Conservation (phyloP, 306 rosid species). For the Comarum palustre region DNA sequence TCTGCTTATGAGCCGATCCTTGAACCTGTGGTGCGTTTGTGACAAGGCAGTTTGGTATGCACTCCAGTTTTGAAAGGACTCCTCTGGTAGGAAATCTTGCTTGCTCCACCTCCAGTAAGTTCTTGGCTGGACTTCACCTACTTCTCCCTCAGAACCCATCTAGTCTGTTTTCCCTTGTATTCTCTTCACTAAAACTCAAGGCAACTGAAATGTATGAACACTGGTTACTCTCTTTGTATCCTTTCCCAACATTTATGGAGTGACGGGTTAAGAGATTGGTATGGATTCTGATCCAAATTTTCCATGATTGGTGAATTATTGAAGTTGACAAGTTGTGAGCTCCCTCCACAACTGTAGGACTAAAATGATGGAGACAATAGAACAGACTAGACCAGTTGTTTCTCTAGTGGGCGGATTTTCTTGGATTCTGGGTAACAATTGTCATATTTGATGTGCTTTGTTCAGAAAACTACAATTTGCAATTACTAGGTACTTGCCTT, state of each 20-base stretch:
- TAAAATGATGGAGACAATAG: background rate
- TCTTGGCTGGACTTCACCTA: conserved; percentile 33
- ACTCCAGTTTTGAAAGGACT: conserved; percentile 68
- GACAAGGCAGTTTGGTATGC: conserved; percentile 50
- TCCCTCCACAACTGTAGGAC: background rate
- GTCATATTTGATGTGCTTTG: background rate
- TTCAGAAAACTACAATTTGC: background rate
- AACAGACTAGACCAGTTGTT: background rate
- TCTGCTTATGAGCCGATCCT: conserved; percentile 54
- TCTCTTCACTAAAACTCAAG: background rate
- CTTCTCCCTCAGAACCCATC: conserved; percentile 27
- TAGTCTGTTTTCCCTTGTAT: background rate
- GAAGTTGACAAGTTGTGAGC: background rate
- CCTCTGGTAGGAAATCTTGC: conserved; percentile 75
- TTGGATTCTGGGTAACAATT: background rate
- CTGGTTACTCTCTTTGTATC: background rate
- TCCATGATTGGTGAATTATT: background rate
- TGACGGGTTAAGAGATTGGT: background rate
- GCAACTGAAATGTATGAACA: background rate
- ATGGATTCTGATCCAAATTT: background rate
- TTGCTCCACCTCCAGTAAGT: conserved; percentile 74
- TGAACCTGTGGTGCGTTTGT: conserved; percentile 51
- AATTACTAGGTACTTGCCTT: conserved; percentile 1
- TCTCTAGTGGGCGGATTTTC: background rate
- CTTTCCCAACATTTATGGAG: background rate